These are phyloP conservation scores for Trichosporon ovoides DNA, from an alignment of 1,284 basidiomycete genomes.

Conservation along the genomic window DNA sequence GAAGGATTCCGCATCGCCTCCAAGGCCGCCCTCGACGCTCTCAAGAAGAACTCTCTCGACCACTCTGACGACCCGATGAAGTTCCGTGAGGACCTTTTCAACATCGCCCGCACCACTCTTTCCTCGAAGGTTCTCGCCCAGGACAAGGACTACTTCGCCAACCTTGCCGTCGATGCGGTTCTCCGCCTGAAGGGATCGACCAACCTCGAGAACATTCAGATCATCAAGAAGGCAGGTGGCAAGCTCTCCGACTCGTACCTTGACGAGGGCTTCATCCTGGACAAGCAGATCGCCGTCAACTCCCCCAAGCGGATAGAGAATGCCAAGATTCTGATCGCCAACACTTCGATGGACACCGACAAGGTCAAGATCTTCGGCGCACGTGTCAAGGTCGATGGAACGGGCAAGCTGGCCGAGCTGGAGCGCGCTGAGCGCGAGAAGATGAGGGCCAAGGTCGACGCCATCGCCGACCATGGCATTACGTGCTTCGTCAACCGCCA, in stretches of 20 bases:
- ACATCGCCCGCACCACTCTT: constrained; percentile 93
- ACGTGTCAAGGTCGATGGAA: constrained; percentile 89
- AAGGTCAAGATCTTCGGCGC: constrained; percentile 99
- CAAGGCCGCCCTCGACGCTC: constrained; percentile 72
- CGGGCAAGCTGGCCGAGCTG: constrained; percentile 93
- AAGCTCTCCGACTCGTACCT: constrained; percentile 98
- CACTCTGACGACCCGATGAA: constrained; percentile 66
- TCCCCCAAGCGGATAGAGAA: constrained; percentile 92
- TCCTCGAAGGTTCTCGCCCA: constrained; percentile 95
- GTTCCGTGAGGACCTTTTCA: constrained; percentile 87
- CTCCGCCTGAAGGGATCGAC: constrained; percentile 89
- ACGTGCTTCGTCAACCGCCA: constrained; percentile 98
- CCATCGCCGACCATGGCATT: constrained; percentile 91
- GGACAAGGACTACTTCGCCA: constrained; percentile 98
- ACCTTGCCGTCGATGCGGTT: constrained; percentile 96
- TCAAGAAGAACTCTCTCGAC: constrained; percentile 77
- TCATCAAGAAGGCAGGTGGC: constrained; percentile 99
- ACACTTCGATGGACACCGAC: constrained; percentile 99
- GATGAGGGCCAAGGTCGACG: constrained; percentile 97
- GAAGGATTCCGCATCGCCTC: constrained; percentile 95
- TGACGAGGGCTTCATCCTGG: constrained; percentile 97
- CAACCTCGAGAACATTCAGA: constrained; percentile 96
- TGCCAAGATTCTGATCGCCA: constrained; percentile 94
- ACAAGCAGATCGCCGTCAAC: constrained; percentile 93
- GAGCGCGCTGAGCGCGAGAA: constrained; percentile 98